Base-by-base conservation (phyloP, 768 basidiomycete species). In the Russula lepida region DNA sequence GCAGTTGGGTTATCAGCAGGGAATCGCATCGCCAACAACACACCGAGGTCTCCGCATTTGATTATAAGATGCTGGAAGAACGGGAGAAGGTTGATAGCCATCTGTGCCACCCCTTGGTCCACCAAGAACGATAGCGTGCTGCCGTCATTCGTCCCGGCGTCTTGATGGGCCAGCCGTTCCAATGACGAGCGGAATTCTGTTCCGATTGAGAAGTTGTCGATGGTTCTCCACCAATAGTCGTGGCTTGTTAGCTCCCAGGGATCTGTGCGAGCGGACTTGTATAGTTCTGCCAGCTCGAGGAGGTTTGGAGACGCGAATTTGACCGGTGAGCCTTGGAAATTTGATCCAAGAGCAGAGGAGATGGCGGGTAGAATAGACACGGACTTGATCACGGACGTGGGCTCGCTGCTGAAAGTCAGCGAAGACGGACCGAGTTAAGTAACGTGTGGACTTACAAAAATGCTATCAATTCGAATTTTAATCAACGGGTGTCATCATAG, bases 311-410 rank as follows among this genome's bases (percentile, higher is more conserved):
- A 88, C 49, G 84, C 79, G 66, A 84, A 91, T 2, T 84, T 75
- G 49, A 97, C 74, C 2, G 84, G 81, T 4, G 84, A 69, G 48
- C 65, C 67, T 7, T 65, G 23, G 59, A 58, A 19, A 60, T 59
- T 62, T 56, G 60, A 47, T 39, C 76, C 64, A 7, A 76, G 48
- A 33, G 74, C 75, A 15, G 77, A 72, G 4, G 74, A 69, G 53
- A 89, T 72, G 0, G 89, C 84, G 0, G 84, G 79, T 6, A 97
- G 69, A 60, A 98, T 84, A 2, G 78, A 75, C 1, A 77, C 75
- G 0, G 89, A 85, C 74, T 98, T 98, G 48, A 79, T 74, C n/a
- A 87, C 78, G 0, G 94, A 97, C 1, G 97, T 98, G 1, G 97
- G 95, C 72, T 99, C 97, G 71, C 89, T 91, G 64, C n/a, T 62